A percentile compares a stretch with the other conserved stretches of the same genome.
Evolutionary conservation across 2,329 filamentous ascomycete species (phyloP).

Genomic region (Aureobasidium leucospermi): DNA sequence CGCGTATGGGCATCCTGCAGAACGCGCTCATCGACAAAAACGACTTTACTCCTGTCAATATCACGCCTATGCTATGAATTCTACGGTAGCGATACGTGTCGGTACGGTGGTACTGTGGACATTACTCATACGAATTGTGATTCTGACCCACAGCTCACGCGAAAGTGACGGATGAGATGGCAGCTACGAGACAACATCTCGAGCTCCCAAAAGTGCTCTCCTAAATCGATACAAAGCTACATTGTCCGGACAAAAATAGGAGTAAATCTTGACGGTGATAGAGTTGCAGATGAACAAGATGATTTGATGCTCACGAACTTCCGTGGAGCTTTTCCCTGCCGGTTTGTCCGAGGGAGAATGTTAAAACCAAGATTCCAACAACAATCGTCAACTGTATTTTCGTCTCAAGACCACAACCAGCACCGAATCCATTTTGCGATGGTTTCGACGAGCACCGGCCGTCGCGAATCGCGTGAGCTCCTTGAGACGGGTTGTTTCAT

Average conservation of each 20-base stretch:
- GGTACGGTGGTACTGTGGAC: background rate
- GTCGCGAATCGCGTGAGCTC: background rate
- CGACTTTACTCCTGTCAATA: background rate
- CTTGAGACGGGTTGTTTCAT: background rate
- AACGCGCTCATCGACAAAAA: background rate
- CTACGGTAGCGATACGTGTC: background rate
- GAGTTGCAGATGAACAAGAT: background rate
- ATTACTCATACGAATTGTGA: background rate
- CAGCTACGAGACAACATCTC: background rate
- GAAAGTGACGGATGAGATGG: background rate
- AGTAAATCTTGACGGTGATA: background rate
- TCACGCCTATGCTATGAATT: background rate
- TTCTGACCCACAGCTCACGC: background rate
- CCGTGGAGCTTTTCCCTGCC: background rate
- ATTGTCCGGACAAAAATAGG: background rate
- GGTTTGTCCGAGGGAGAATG: background rate
- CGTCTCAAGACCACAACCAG: background rate
- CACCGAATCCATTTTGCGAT: background rate
- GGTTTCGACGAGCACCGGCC: background rate
- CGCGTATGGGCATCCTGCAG: background rate
- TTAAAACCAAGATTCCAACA: background rate
- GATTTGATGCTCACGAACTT: background rate
- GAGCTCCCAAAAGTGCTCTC: too few relatives aligned
- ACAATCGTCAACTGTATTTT: too few relatives aligned
- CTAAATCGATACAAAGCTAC: background rate